Conservation (phyloP, 116 monocot genomes). For the Posidonia oceanica region DNA sequence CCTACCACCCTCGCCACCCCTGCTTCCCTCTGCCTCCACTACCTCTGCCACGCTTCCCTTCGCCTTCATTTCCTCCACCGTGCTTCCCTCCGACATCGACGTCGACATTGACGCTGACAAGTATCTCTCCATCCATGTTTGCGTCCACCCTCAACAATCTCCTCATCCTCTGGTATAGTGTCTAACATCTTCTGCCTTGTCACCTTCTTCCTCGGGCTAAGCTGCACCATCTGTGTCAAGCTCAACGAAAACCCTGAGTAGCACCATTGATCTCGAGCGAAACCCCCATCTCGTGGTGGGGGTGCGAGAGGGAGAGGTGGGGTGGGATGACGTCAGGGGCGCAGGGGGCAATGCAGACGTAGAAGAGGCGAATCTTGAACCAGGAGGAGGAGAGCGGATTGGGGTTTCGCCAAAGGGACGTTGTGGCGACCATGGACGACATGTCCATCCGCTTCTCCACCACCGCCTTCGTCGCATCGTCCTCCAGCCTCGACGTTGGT, state of each 20-base stretch:
- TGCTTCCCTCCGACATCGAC: slow-evolving; percentile 15
- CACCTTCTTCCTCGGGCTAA: slow-evolving; percentile 34
- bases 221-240: slow-evolving; percentile 55
- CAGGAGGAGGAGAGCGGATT: neutral
- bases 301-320: neutral
- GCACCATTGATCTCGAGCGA: slow-evolving; percentile 19
- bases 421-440: neutral
- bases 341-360: slow-evolving; percentile 7
- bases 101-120: slow-evolving; percentile 13
- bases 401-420: neutral
- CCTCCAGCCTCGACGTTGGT: too few species aligned
- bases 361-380: slow-evolving; percentile 15
- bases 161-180: slow-evolving; percentile 65
- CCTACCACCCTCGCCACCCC: too few species aligned
- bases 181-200: slow-evolving; percentile 32
- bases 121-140: slow-evolving; percentile 15
- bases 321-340: neutral
- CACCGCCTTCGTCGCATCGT: too few species aligned
- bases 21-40: too few species aligned
- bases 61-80: too few species aligned
- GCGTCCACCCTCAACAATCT: slow-evolving; percentile 9
- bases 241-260: slow-evolving; percentile 54
- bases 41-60: too few species aligned
- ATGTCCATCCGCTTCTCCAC: too few species aligned
- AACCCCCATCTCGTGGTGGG: neutral